Evolutionary conservation across 495 filamentous ascomycete genomes (phyloP).

Genomic region (Penicillium bialowiezense): DNA sequence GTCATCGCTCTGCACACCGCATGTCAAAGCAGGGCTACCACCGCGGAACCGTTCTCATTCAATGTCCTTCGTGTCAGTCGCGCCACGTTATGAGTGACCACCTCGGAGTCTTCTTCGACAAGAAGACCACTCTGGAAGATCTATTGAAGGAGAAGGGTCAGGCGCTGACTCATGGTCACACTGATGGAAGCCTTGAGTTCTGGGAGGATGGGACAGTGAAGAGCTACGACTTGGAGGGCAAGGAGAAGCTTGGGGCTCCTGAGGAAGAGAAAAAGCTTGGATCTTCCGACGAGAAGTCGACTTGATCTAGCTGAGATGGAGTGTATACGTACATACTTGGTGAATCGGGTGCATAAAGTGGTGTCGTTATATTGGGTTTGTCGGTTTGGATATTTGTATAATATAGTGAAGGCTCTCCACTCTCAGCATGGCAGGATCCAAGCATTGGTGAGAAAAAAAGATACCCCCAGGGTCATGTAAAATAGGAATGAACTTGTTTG

Average conservation of each 20-base stretch:
- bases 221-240: conserved; percentile 15
- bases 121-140: conserved; percentile 36
- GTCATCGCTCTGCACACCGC: conserved; percentile 65
- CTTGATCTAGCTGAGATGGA: background rate
- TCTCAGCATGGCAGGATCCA: conserved; percentile 30
- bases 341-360: background rate
- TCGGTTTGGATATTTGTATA: conserved; percentile 5
- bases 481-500: background rate
- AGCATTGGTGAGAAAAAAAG: conserved; percentile 15
- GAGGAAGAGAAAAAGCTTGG: conserved; percentile 1
- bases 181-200: conserved; percentile 63
- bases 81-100: conserved; percentile 92
- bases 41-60: conserved; percentile 79
- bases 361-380: conserved; percentile 1
- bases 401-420: conserved; percentile 19
- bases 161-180: conserved; percentile 28
- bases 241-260: conserved; percentile 1
- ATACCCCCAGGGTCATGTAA: conserved; percentile 3
- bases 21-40: conserved; percentile 94
- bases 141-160: conserved; percentile 34
- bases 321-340: background rate
- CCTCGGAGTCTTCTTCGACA: conserved; percentile 52
- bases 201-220: conserved; percentile 60
- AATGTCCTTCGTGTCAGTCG: conserved; percentile 78
- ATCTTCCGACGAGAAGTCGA: background rate